phyloP scores from a whole-genome alignment of 148 eudicot genomes.

The Heliosperma pusillum region DNA sequence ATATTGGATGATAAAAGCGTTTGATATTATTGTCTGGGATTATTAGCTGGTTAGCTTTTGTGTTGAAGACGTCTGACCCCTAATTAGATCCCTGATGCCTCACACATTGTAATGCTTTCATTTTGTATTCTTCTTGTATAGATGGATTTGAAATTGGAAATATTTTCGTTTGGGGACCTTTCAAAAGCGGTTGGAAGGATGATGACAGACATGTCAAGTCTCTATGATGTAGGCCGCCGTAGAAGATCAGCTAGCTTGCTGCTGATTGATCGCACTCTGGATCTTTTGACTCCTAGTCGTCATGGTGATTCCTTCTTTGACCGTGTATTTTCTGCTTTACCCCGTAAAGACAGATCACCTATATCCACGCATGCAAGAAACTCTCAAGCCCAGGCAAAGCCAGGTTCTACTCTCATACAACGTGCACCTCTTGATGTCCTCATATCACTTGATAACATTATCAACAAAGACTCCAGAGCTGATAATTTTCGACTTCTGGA shows the following conservation, averaged over 20 bases:
- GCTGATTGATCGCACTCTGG: conserved; percentile 89
- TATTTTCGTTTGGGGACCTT: conserved; percentile 88
- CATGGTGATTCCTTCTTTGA: conserved; percentile 92
- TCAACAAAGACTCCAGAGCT: conserved; percentile 32
- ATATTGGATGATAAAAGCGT: neutral
- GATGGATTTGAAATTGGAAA: conserved; percentile 97
- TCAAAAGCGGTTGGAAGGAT: conserved; percentile 86
- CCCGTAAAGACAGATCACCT: conserved; percentile 47
- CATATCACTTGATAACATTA: conserved; percentile 57
- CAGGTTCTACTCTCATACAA: conserved; percentile 33
- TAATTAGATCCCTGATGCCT: neutral
- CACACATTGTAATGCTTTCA: neutral
- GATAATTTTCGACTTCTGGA: conserved; percentile 55
- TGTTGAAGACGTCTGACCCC: neutral
- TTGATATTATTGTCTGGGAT: neutral
- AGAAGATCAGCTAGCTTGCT: conserved; percentile 86
- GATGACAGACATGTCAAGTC: conserved; percentile 97
- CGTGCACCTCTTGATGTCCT: conserved; percentile 77
- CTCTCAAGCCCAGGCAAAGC: conserved; percentile 48
- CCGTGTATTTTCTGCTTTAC: conserved; percentile 71
- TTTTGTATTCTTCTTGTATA: conserved; percentile 34
- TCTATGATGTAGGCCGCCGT: conserved; percentile 96
- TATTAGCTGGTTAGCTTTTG: neutral
- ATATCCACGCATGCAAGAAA: conserved; percentile 34
- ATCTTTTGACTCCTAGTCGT: conserved; percentile 89